Evolutionary conservation across 2,329 filamentous ascomycete species (phyloP).

Genomic region (Fusarium sp.): DNA sequence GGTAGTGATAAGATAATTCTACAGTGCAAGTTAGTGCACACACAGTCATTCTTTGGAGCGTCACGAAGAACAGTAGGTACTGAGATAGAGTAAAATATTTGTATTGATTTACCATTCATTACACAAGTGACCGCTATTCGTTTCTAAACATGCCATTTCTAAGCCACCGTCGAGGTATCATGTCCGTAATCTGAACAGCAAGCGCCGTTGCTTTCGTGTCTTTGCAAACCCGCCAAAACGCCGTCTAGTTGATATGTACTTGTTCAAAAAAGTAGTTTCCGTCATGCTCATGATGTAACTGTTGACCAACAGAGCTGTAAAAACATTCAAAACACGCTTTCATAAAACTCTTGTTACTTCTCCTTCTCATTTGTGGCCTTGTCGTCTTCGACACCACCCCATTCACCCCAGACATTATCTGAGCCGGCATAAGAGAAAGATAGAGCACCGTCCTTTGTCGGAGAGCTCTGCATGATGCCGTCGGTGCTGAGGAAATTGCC

Average conservation of each 20-base stretch:
- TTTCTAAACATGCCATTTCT: conserved; percentile 6
- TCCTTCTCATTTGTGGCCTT: conserved; percentile 24
- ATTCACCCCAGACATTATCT: conserved; percentile 47
- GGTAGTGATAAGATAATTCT: not conserved
- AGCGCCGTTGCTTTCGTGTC: conserved; percentile 17
- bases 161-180: conserved; percentile 28
- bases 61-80: not conserved
- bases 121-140: not conserved
- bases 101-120: not conserved
- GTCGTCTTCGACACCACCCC: conserved; percentile 41
- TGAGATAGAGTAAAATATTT: not conserved
- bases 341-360: conserved; percentile 30
- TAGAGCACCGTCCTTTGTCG: conserved; percentile 50
- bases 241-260: conserved; percentile 27
- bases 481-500: conserved; percentile 61
- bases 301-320: conserved; percentile 34
- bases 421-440: conserved; percentile 49
- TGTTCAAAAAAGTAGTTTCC: conserved; percentile 26
- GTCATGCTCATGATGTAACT: conserved; percentile 30
- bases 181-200: conserved; percentile 17
- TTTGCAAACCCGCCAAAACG: conserved; percentile 27
- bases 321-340: conserved; percentile 17
- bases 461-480: conserved; percentile 60
- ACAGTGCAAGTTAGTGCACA: conserved; percentile 3
- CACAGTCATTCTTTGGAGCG: not conserved